A percentile compares a stretch with the other conserved stretches of the same genome.
Conservation (phyloP, 257 asterid species). For the Perilla frutescens region DNA sequence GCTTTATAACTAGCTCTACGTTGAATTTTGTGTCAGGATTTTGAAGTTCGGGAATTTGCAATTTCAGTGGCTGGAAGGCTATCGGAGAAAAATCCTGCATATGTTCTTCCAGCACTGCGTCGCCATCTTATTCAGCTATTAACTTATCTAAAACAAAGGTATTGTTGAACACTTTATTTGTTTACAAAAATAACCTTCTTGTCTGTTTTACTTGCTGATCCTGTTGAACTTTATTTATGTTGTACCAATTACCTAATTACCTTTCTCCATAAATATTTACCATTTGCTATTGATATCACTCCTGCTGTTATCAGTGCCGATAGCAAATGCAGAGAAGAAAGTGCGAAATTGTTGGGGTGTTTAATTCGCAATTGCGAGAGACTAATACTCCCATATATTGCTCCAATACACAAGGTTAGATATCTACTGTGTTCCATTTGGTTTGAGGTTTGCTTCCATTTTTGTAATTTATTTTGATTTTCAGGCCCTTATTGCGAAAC, state of each 20-base stretch:
- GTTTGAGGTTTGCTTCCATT: constrained; percentile 33
- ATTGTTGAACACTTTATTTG: constrained; percentile 34
- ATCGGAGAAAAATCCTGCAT: constrained; percentile 98
- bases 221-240: constrained; percentile 5
- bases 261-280: constrained; percentile 21
- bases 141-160: constrained; percentile 97
- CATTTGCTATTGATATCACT: constrained; percentile 39
- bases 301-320: constrained; percentile 82
- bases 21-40: constrained; percentile 56
- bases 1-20: constrained; percentile 33
- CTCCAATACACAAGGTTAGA: constrained; percentile 94
- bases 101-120: constrained; percentile 99
- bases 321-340: constrained; percentile 97
- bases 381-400: constrained; percentile 89
- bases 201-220: constrained; percentile 21
- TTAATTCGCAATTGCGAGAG: constrained; percentile 97
- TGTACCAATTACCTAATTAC: not conserved
- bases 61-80: constrained; percentile 96
- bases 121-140: constrained; percentile 96
- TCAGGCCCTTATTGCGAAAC: constrained; percentile 96
- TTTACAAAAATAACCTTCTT: constrained; percentile 6
- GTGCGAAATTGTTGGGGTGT: constrained; percentile 98
- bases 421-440: constrained; percentile 15
- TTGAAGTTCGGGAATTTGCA: constrained; percentile 88
- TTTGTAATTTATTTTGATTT: constrained; percentile 27